Base-by-base conservation (phyloP, 345 rosid genomes). In the Gossypium stocksii region DNA sequence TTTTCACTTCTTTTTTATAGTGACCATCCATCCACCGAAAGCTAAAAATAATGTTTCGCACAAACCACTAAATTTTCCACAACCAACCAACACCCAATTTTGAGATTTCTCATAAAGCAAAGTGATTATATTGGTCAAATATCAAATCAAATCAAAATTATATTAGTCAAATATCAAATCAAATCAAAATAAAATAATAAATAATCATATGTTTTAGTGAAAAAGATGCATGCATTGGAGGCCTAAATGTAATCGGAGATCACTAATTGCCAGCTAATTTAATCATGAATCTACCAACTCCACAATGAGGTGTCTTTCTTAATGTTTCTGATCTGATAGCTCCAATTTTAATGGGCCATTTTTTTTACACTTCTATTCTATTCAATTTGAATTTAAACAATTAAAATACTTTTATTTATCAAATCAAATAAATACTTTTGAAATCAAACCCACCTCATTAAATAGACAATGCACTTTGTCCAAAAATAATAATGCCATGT, bases 201-300 rank as follows among this genome's bases (percentile, higher is more conserved):
- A 48, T 67, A 41, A 17, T 34, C 20, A 34, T 41, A 20, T 71
- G 23, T 5, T 68, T 34, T 56, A 68, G 27, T 75, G 84, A 76
- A 75, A 49, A 57, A 25, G n/a, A 27, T 60, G 41, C 16, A 59
- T 59, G 38, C 54, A 58, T 51, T 52, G 23, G 62, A 65, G 34
- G 2, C 12, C n/a, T 45, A 45, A 9, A 34, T 45, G 49, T 54
- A 64, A 74, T 66, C 51, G 70, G 83, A 76, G 86, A 77, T 20
- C 25, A 10, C 3, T 57, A 22, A 58, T 58, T 69, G 89, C 77
- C 86, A 86, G 83, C 87, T 72, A 74, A 71, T 23, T 69, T 13
- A 61, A 49, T 38, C 68, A 23, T 2, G 23, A 70, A 56, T 43
- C 74, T 58, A 69, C 70, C 53, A 49, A 23, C 17, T 44, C 29